Conservation (phyloP, 306 rosid genomes). For the Inga laurina region DNA sequence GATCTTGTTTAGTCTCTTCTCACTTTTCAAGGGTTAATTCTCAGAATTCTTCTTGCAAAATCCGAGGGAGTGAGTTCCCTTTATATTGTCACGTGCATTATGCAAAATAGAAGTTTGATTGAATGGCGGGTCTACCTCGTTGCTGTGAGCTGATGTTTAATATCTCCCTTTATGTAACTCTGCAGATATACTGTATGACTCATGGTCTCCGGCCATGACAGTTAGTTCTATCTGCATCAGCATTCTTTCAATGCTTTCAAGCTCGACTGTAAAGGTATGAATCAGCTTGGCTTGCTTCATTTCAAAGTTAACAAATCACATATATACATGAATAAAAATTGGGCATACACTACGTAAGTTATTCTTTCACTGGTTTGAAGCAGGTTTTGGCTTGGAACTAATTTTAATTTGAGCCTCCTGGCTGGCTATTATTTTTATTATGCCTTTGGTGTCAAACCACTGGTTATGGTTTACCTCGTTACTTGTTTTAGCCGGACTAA, state of each 20-base stretch:
- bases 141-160: slow-evolving; percentile 37
- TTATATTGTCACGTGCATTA: slow-evolving; percentile 6
- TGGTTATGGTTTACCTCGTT: not conserved
- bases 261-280: slow-evolving; percentile 90
- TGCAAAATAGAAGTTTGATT: not conserved
- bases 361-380: not conserved
- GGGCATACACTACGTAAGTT: not conserved
- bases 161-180: slow-evolving; percentile 29
- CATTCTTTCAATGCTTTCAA: slow-evolving; percentile 99
- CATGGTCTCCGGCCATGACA: slow-evolving; percentile 99
- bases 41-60: slow-evolving; percentile 8
- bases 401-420: not conserved
- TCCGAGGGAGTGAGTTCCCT: not conserved
- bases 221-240: slow-evolving; percentile 99
- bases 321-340: not conserved
- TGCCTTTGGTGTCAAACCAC: not conserved
- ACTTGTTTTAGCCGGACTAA: not conserved
- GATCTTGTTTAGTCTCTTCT: slow-evolving; percentile 13
- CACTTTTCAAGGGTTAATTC: not conserved
- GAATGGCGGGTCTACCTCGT: slow-evolving; percentile 7
- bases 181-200: slow-evolving; percentile 98
- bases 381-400: not conserved
- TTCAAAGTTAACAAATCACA: not conserved
- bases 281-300: slow-evolving; percentile 1
- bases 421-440: not conserved